These are phyloP conservation scores for Adansonia grandidieri DNA, from an alignment of 441 rosid genomes.

Conservation along the genomic window DNA sequence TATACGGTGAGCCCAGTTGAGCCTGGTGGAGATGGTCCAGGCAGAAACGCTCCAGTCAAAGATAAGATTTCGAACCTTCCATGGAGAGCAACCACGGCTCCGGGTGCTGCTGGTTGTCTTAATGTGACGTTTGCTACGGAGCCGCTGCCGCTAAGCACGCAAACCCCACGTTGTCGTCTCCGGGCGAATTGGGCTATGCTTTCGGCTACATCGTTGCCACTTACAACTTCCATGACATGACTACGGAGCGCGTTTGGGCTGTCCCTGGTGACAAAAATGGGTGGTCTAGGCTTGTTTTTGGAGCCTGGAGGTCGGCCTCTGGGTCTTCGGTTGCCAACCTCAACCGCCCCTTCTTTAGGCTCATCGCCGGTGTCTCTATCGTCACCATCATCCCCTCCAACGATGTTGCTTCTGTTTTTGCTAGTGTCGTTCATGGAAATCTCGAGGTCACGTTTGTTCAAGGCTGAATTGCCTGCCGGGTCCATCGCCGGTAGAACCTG, in stretches of 20 bases:
- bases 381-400: slow-evolving; percentile 40
- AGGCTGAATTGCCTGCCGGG: slow-evolving; percentile 43
- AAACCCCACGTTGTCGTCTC: slow-evolving; percentile 77
- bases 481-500: slow-evolving; percentile 65
- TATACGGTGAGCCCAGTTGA: slow-evolving; percentile 81
- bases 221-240: slow-evolving; percentile 56
- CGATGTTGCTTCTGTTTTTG: slow-evolving; percentile 24
- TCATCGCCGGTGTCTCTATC: slow-evolving; percentile 67
- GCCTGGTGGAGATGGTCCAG: slow-evolving; percentile 86
- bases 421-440: slow-evolving; percentile 37
- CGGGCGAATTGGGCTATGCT: slow-evolving; percentile 74
- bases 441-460: slow-evolving; percentile 43
- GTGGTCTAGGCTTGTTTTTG: too few relatives aligned
- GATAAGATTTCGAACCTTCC: slow-evolving; percentile 85
- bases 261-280: too few relatives aligned
- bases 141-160: slow-evolving; percentile 89
- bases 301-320: slow-evolving; percentile 61
- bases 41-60: slow-evolving; percentile 74
- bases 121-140: slow-evolving; percentile 83
- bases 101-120: slow-evolving; percentile 77
- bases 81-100: slow-evolving; percentile 72
- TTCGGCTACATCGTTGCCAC: slow-evolving; percentile 75
- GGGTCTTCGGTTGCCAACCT: slow-evolving; percentile 68
- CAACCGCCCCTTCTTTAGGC: slow-evolving; percentile 77
- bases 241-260: too few relatives aligned